Evolutionary conservation across 2,329 filamentous ascomycete species (phyloP), one percentile per base, ranked within the genome.

Genomic region (Fusarium sp.): DNA sequence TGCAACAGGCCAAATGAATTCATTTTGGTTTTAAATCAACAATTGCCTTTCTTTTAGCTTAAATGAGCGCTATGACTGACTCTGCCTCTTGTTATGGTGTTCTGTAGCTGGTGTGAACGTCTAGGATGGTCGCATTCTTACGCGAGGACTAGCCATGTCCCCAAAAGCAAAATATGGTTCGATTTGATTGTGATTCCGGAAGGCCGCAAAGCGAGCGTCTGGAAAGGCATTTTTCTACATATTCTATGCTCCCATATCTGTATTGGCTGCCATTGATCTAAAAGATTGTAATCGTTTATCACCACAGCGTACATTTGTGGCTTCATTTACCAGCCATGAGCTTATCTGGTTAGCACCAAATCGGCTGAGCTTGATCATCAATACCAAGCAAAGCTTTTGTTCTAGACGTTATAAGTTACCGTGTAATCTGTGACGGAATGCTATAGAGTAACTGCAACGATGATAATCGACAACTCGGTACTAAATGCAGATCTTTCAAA

Each of bases 131-230:
- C 23, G 42, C 44, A 51, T 57, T 45, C 46, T 50, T 53, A 64
- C 28, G 60, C 62, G 63, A 70, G 39, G 30, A 61, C 43, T 64
- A 68, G 67, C 67, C 52, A 68, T 70, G 58, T 52, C 25, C 31
- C 44, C 51, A 70, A 70, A 70, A 70, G 67, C 62, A 70, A 70
- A 52, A 60, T 43, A 70, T 68, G 30, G 26, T 60, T 44, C 46
- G 62, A 66, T 56, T 46, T 51, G 21, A 31, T 12, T 18, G 28
- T 11, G 13, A 12, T 56, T 9, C 19, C 26, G 9, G 34, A 4
- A 52, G 31, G 34, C 49, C 49, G 41, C 13, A 16, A 19, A 28
- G 42, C 9, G 4, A 10, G 34, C 18, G 3, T 12, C 18, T n/a
- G 6, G 6, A 3, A 37, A 12, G 18, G 3, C 34, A 12, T n/a